phyloP scores from a whole-genome alignment of 2,329 filamentous ascomycete species.

The Ceratocystis cubensis region DNA sequence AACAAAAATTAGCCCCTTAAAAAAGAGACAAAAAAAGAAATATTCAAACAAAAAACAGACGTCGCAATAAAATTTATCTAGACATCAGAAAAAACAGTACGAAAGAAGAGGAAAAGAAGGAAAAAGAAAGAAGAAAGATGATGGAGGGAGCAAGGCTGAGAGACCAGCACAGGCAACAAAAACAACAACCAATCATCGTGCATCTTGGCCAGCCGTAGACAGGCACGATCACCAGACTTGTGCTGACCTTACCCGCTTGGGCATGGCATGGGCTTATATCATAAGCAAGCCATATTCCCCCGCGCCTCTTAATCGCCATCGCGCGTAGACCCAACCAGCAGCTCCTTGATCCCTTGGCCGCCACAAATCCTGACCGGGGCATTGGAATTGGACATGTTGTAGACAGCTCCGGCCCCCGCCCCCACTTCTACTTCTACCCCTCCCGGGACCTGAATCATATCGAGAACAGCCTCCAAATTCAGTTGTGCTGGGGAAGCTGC shows the following conservation, averaged over 20 bases:
- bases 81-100: background rate
- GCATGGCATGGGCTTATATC: too few species aligned
- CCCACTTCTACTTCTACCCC: background rate
- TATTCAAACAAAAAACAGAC: background rate
- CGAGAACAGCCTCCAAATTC: background rate
- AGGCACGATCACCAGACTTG: too few species aligned
- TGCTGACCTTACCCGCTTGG: too few species aligned
- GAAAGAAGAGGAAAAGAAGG: background rate
- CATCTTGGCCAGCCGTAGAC: too few species aligned
- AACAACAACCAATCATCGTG: background rate
- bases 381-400: too few species aligned
- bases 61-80: background rate
- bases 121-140: background rate
- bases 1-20: background rate
- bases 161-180: background rate
- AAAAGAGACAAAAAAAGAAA: background rate
- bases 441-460: background rate
- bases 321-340: background rate
- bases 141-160: background rate
- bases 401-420: background rate
- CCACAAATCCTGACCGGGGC: too few species aligned
- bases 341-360: too few species aligned
- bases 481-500: background rate
- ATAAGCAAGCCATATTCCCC: background rate
- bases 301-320: background rate